A percentile compares a stretch with the other conserved stretches of the same genome.
These are phyloP conservation scores for Leccinum subtestaceum DNA, from an alignment of 768 basidiomycete genomes.

Conservation along the genomic window DNA sequence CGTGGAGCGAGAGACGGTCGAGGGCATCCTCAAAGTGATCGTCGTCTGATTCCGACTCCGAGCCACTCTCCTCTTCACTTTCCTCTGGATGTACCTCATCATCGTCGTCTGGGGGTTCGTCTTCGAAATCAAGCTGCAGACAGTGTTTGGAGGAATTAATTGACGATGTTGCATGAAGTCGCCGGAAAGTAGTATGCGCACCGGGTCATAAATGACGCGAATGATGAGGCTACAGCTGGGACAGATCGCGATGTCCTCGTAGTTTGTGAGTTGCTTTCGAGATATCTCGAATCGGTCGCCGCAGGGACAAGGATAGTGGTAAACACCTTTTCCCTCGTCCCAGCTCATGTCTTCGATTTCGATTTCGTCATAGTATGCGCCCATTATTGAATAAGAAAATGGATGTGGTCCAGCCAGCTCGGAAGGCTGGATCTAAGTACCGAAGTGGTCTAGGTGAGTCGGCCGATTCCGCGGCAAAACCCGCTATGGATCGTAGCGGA, in stretches of 20 bases:
- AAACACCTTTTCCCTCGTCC: conserved; percentile 79
- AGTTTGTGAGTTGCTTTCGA: conserved; percentile 77
- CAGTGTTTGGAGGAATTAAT: not conserved
- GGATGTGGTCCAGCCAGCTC: not conserved
- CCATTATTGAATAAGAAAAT: conserved; percentile 45
- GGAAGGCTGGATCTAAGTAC: too few species aligned
- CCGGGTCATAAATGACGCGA: conserved; percentile 91
- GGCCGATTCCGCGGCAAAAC: too few species aligned
- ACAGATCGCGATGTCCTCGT: conserved; percentile 93
- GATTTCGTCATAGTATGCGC: conserved; percentile 92
- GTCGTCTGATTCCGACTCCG: conserved; percentile 39
- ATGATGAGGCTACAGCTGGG: conserved; percentile 95
- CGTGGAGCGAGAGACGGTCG: conserved; percentile 49
- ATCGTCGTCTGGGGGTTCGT: conserved; percentile 52
- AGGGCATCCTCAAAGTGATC: conserved; percentile 59
- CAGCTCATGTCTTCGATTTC: conserved; percentile 97
- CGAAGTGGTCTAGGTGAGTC: too few species aligned
- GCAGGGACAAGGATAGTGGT: conserved; percentile 96
- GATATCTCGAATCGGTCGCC: conserved; percentile 98
- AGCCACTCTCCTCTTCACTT: conserved; percentile 31
- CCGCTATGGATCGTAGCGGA: too few species aligned
- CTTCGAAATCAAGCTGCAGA: conserved; percentile 76
- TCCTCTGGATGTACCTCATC: conserved; percentile 35
- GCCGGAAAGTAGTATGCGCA: conserved; percentile 40
- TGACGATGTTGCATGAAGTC: not conserved